A percentile compares a stretch with the other conserved stretches of the same genome.
phyloP scores from a whole-genome alignment of 2,329 filamentous ascomycete genomes.

The Penicillium brasilianum region DNA sequence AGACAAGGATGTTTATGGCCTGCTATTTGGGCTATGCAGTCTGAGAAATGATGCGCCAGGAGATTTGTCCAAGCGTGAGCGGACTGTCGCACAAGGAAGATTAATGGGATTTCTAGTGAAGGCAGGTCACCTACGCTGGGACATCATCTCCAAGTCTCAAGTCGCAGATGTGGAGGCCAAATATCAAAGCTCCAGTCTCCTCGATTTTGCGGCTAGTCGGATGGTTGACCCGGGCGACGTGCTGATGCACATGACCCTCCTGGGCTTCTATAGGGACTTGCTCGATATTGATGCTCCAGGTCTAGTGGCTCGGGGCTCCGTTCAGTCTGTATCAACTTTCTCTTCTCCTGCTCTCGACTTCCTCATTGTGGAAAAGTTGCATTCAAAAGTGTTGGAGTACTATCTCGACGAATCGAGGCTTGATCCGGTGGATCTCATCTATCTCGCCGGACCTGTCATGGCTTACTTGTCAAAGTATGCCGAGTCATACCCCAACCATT shows the following conservation, averaged over 20 bases:
- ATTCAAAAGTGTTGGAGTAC: constrained; percentile 55
- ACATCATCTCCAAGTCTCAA: constrained; percentile 57
- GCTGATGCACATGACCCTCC: constrained; percentile 63
- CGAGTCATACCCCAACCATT: constrained; percentile 59
- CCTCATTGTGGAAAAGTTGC: constrained; percentile 56
- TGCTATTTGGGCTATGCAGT: constrained; percentile 62
- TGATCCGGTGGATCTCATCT: constrained; percentile 58
- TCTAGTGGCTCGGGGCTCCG: constrained; percentile 36
- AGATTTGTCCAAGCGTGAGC: constrained; percentile 56
- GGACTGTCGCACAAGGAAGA: constrained; percentile 65
- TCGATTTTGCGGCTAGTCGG: constrained; percentile 60
- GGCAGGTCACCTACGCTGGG: constrained; percentile 61
- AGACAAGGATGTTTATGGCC: constrained; percentile 62
- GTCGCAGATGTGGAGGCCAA: constrained; percentile 57
- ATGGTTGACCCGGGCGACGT: constrained; percentile 65
- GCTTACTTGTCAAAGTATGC: constrained; percentile 64
- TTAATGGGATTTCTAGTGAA: constrained; percentile 63
- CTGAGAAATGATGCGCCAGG: constrained; percentile 44
- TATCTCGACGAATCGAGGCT: constrained; percentile 57
- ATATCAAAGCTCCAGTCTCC: constrained; percentile 50
- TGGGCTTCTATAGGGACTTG: constrained; percentile 63
- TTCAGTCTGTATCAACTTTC: constrained; percentile 43
- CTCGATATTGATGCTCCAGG: constrained; percentile 51
- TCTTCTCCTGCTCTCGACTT: constrained; percentile 57
- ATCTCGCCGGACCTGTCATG: constrained; percentile 60